phyloP scores from a whole-genome alignment of 768 basidiomycete species.

The Pleurotus citrinopileatus region DNA sequence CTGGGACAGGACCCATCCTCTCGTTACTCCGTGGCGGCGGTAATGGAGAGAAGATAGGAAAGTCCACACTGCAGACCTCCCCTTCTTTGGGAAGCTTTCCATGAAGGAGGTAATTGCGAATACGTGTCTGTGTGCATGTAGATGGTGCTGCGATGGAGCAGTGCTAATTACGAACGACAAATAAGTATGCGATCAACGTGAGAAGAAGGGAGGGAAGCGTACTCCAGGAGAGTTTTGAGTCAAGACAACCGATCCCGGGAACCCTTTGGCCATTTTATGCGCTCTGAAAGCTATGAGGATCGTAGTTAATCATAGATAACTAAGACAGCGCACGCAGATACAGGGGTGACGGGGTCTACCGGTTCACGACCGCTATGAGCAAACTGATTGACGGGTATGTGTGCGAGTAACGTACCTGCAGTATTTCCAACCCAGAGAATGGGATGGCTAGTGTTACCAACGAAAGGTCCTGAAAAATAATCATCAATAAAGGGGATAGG shows the following conservation, averaged over 20 bases:
- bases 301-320: not conserved
- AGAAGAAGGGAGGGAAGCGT: constrained; percentile 8
- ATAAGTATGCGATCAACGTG: not conserved
- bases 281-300: constrained; percentile 27
- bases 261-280: constrained; percentile 34
- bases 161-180: constrained; percentile 9
- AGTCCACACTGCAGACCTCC: constrained; percentile 35
- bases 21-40: too few species aligned
- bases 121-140: constrained; percentile 21
- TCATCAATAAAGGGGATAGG: not conserved
- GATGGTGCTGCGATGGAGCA: constrained; percentile 17
- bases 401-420: constrained; percentile 21
- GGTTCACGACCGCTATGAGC: not conserved
- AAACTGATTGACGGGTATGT: not conserved
- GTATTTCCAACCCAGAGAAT: constrained; percentile 40
- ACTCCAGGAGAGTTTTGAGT: constrained; percentile 41
- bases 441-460: constrained; percentile 35
- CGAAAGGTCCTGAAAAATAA: constrained; percentile 28
- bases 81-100: constrained; percentile 37
- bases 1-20: too few species aligned
- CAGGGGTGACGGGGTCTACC: constrained; percentile 18
- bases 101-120: constrained; percentile 36
- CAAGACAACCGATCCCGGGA: constrained; percentile 35
- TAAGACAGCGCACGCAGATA: constrained; percentile 5
- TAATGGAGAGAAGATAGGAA: constrained; percentile 25